Evolutionary conservation across 2,329 filamentous ascomycete genomes (phyloP).

Genomic region (Calonectria naviculata): DNA sequence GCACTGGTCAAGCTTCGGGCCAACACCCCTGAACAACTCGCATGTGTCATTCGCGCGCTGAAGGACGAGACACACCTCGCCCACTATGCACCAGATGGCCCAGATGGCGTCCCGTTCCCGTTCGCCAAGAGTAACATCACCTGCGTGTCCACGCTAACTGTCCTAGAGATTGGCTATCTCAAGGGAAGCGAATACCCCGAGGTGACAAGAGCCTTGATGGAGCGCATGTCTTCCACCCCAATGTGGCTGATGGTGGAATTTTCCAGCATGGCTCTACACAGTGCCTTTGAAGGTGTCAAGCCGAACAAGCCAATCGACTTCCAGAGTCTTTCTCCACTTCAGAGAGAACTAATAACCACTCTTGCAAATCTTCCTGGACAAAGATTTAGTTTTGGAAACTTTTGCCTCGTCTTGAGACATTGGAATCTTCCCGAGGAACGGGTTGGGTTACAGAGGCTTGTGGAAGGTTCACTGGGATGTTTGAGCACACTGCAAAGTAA

Average conservation of each 20-base stretch:
- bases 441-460: background rate
- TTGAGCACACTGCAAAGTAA: background rate
- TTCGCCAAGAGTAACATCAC: background rate
- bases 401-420: background rate
- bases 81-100: background rate
- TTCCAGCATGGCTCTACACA: background rate
- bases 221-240: background rate
- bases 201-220: background rate
- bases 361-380: background rate
- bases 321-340: background rate
- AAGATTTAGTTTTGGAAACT: background rate
- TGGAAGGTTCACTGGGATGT: background rate
- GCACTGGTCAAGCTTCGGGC: slow-evolving; percentile 7
- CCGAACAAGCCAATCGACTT: background rate
- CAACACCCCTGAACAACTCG: background rate
- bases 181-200: slow-evolving; percentile 7
- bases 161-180: background rate
- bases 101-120: background rate
- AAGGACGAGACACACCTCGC: background rate
- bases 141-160: background rate
- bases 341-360: background rate
- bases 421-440: background rate
- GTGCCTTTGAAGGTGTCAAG: slow-evolving; percentile 1
- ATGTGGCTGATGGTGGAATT: background rate
- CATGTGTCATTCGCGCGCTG: background rate